Conservation (phyloP, 2,329 filamentous ascomycete genomes). For the Botrytis tulipae region DNA sequence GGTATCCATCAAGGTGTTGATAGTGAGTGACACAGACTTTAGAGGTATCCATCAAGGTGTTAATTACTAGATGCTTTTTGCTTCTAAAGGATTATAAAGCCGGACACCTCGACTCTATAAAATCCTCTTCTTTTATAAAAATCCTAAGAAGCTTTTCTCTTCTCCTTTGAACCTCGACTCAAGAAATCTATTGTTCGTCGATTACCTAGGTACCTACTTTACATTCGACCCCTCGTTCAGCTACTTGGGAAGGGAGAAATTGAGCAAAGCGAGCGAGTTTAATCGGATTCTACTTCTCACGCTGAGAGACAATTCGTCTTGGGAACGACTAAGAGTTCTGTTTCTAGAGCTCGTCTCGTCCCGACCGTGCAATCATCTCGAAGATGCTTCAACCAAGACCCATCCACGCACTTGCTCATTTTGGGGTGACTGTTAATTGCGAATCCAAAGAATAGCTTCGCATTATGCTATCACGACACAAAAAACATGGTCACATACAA, state of each 20-base stretch:
- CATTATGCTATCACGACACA: not conserved
- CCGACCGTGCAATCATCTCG: not conserved
- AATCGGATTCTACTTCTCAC: not conserved
- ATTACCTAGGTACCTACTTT: not conserved
- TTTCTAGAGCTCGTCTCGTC: not conserved
- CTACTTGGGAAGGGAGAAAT: not conserved
- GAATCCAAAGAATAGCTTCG: not conserved
- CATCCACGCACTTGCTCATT: not conserved
- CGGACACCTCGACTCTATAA: not conserved
- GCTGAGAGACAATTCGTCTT: too few species aligned
- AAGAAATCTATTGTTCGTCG: not conserved
- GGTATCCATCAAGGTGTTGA: constrained; percentile 1
- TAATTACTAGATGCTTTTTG: not conserved
- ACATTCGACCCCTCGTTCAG: not conserved
- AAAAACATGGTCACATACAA: not conserved
- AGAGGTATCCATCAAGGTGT: constrained; percentile 6
- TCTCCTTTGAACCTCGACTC: not conserved
- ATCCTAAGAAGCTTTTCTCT: not conserved
- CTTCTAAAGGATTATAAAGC: not conserved
- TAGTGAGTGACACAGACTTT: not conserved
- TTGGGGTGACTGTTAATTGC: not conserved
- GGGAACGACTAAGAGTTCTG: not conserved
- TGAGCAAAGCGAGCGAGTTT: not conserved
- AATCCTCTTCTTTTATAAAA: not conserved
- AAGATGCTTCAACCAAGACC: not conserved